Evolutionary conservation across 495 filamentous ascomycete species (phyloP).

Genomic region (Tuber brumale): DNA sequence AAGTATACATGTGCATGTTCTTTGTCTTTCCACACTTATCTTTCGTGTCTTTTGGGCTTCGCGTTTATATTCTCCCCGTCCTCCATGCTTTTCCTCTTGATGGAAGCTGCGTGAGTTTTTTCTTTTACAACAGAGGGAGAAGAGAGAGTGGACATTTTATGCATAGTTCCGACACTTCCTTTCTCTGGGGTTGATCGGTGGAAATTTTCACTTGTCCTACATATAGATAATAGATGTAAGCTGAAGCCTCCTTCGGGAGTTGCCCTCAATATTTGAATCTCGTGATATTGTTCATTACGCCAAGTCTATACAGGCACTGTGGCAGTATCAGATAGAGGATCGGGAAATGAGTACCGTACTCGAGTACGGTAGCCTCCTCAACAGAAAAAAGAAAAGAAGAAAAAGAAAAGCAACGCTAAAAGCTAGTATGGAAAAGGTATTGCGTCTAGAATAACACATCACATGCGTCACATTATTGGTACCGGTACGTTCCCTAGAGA

Average conservation of each 20-base stretch:
- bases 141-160: conserved; percentile 37
- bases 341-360: neutral
- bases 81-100: conserved; percentile 11
- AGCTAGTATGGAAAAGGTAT: neutral
- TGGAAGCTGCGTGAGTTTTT: conserved; percentile 4
- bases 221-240: neutral
- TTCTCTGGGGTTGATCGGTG: conserved; percentile 36
- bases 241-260: neutral
- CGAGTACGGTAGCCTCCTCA: too few species aligned
- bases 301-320: neutral
- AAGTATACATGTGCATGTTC: neutral
- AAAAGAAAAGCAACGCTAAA: neutral
- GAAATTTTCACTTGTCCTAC: conserved; percentile 40
- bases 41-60: neutral
- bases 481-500: neutral
- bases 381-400: neutral
- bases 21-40: neutral
- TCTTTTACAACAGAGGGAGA: conserved; percentile 13
- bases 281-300: neutral
- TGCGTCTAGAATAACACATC: neutral
- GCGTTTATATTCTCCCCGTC: conserved; percentile 16
- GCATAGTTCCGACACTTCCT: conserved; percentile 37
- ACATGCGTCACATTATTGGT: neutral
- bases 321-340: neutral
- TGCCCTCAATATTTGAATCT: neutral